Evolutionary conservation across 768 basidiomycete species (phyloP), one percentile per base, ranked within the genome.

Genomic region (Wakefieldia striispora): DNA sequence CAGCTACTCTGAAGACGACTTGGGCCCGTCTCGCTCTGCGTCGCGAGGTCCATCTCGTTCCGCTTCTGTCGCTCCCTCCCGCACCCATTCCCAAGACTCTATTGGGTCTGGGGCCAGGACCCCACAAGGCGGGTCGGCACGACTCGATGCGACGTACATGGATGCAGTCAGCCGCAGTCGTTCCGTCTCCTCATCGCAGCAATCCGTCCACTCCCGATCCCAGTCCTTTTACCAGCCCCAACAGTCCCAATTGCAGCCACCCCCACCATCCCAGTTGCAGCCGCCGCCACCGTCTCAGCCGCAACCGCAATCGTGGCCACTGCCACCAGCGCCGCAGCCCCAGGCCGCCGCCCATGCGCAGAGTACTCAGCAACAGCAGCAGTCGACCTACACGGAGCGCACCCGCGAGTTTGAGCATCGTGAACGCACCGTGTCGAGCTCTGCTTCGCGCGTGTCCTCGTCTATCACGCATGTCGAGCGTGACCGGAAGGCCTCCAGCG

Each of bases 1-100:
- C 53, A 62, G 66, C 12, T 81, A 76, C 49, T 80, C 82, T 0
- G 86, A 88, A 63, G 87, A 88, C 49, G 85, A 88, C 49, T 66
- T 63, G 48, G 66, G 63, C 5, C 58, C 65, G 7, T 69, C 66
- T 51, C 53, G 60, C 47, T 17, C 69, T 11, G 53, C 64, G 50
- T 71, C 66, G 47, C 65, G 66, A 8, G 64, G 63, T 4, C 71
- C 75, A 0, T 71, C 76, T 40, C 72, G 72, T 35, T 71, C 74
- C 8, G 70, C 75, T 2, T 72, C 77, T 48, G 73, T 76, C 36
- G 72, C 81, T 3, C 66, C 72, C 11, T 86, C 84, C 9, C 75
- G 81, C 8, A 71, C 79, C 4, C 78, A 75, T 17, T 83, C 83
- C 24, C 79, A 75, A 27, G 77, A 72, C 51, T 65, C 69, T 21